phyloP scores from a whole-genome alignment of 169 alveolate genomes.

The Cryptosporidium viatorum region DNA sequence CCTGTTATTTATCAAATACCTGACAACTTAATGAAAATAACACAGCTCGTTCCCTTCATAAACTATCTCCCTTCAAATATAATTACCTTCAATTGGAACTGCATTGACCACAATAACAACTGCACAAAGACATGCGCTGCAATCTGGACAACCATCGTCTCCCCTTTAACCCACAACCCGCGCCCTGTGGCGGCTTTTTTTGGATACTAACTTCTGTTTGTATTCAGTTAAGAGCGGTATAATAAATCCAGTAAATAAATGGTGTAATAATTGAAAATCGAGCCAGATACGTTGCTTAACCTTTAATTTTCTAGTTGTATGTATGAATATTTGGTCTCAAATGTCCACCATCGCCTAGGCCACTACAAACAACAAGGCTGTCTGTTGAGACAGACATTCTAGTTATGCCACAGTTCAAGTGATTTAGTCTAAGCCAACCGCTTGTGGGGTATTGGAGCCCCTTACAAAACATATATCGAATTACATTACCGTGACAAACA shows the following conservation, averaged over 20 bases:
- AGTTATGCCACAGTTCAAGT: conserved; percentile 80
- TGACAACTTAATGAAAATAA: conserved; percentile 40
- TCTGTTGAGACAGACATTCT: conserved; percentile 42
- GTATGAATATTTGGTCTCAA: conserved; percentile 48
- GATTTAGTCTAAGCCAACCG: conserved; percentile 80
- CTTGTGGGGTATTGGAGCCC: conserved; percentile 80
- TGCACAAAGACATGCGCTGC: conserved; percentile 78
- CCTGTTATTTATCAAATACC: conserved; percentile 12
- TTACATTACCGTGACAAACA: conserved; percentile 81
- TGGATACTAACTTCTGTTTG: conserved; percentile 26
- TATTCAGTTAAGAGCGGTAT: neutral
- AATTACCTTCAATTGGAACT: conserved; percentile 41
- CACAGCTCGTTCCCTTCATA: neutral
- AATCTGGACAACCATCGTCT: conserved; percentile 77
- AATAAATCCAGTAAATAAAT: neutral
- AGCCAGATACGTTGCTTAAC: neutral
- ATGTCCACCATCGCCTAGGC: conserved; percentile 52
- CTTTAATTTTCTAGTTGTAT: neutral
- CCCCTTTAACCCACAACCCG: conserved; percentile 75
- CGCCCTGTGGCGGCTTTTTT: conserved; percentile 46
- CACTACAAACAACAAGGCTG: conserved; percentile 34
- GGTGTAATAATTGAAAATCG: neutral
- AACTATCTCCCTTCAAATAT: neutral
- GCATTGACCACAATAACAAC: conserved; percentile 76
- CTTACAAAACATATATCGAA: conserved; percentile 79